Evolutionary conservation across 2,329 filamentous ascomycete genomes (phyloP).

Genomic region (Penicillium sp.): DNA sequence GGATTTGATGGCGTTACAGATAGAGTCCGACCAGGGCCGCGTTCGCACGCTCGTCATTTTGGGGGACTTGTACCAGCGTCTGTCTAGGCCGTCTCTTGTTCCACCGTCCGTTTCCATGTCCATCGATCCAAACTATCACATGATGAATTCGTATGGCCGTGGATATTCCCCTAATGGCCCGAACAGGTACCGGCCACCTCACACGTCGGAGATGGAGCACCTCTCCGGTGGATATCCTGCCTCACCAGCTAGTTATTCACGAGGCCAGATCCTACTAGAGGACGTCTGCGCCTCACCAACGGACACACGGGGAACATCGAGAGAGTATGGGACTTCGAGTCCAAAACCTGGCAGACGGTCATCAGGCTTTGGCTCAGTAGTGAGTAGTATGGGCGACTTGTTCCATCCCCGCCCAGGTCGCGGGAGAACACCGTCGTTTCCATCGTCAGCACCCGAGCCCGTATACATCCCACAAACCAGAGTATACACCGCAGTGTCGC

Average conservation of each 20-base stretch:
- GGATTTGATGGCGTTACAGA: constrained; percentile 35
- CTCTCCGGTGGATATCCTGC: neutral
- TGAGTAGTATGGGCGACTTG: neutral
- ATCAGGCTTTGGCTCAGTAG: constrained; percentile 1
- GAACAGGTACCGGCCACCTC: neutral
- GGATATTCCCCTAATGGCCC: neutral
- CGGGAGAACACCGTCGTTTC: neutral
- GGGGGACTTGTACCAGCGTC: constrained; percentile 36
- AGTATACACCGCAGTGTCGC: neutral
- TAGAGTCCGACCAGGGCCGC: constrained; percentile 40
- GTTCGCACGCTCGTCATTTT: constrained; percentile 37
- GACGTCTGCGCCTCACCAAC: neutral
- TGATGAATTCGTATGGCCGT: neutral
- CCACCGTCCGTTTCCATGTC: constrained; percentile 3
- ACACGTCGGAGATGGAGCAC: neutral
- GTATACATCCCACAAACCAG: neutral
- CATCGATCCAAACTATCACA: neutral
- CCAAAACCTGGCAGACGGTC: neutral
- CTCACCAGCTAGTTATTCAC: neutral
- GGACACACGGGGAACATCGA: neutral
- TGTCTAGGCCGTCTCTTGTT: neutral
- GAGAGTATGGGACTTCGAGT: neutral
- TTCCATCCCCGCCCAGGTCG: neutral
- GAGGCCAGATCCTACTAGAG: neutral
- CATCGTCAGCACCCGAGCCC: neutral